Evolutionary conservation across 2,329 filamentous ascomycete species (phyloP), one percentile per base, ranked within the genome.

Genomic region (Xylaria sp.): DNA sequence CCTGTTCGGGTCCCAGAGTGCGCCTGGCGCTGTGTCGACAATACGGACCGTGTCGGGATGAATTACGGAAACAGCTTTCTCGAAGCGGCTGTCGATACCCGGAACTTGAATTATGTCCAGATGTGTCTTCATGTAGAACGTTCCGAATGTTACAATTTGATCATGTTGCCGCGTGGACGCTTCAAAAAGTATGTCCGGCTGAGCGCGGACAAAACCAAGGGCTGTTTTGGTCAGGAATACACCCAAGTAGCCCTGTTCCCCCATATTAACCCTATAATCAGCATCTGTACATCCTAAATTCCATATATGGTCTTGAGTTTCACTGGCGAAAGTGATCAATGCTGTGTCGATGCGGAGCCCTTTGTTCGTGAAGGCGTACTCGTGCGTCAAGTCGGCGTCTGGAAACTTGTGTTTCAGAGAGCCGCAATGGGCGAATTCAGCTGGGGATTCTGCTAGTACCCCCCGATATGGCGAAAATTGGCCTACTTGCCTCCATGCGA

Each of bases 401-500:
- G 28, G 47, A 37, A 50, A 23, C 21, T 50, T 50, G 31, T 50
- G 47, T 14, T 50, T 50, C 5, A 50, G 31, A 19, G 31, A 15
- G 19, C 31, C 14, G 31, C 47, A 50, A 15, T 23, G 6, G 33
- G 47, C 31, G 7, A 50, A 50, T 50, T 50, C 47, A 2, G 31
- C 47, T 4, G 47, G 31, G 2, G 47, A 50, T 3, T 50, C 9
- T 23, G 47, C 47, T 4, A 50, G 47, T 37, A 50, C 37, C 6
- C 47, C 47, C 31, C 47, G 47, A 23, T 37, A 50, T 4, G 47
- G 47, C 17, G 47, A 31, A 23, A 21, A 17, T 23, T 28, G 47
- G 31, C 47, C 47, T 2, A 35, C 17, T 23, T 50, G 47, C 31
- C 7, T 45, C 57, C 57, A 60, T 28, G 57, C 57, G 19, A 60